Conservation (phyloP, 805 yeast genomes). For the Metschnikowia arizonensis region DNA sequence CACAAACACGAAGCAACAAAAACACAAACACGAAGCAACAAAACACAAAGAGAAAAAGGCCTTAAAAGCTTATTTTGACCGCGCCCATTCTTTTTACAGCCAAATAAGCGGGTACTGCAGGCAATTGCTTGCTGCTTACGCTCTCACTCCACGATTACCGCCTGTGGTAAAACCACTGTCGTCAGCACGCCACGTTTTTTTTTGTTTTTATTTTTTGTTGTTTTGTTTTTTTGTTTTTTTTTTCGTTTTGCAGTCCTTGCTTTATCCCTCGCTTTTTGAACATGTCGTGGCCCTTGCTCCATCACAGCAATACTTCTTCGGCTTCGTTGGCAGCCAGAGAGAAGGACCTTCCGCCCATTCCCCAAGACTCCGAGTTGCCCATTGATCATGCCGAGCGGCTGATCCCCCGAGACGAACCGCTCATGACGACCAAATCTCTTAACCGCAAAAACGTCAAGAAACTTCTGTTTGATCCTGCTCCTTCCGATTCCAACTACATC, state of each 20-base stretch:
- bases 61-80: background rate
- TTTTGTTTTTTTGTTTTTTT: no score
- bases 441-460: conserved; percentile 40
- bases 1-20: background rate
- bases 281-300: background rate
- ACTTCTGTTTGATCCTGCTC: conserved; percentile 18
- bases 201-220: no score
- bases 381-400: conserved; percentile 2
- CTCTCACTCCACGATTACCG: background rate
- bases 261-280: background rate
- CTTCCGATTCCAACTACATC: background rate
- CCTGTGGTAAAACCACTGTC: no score
- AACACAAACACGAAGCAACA: background rate
- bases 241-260: background rate
- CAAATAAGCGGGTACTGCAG: conserved; percentile 1
- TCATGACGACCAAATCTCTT: conserved; percentile 34
- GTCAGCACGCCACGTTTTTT: background rate
- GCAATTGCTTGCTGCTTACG: background rate
- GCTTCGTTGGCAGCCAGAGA: conserved; percentile 25
- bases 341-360: conserved; percentile 39
- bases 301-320: background rate
- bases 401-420: conserved; percentile 14
- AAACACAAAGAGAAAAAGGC: background rate
- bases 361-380: conserved; percentile 13
- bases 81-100: background rate